These are phyloP conservation scores for Arbutus unedo DNA, from an alignment of 148 eudicot genomes.

Conservation along the genomic window DNA sequence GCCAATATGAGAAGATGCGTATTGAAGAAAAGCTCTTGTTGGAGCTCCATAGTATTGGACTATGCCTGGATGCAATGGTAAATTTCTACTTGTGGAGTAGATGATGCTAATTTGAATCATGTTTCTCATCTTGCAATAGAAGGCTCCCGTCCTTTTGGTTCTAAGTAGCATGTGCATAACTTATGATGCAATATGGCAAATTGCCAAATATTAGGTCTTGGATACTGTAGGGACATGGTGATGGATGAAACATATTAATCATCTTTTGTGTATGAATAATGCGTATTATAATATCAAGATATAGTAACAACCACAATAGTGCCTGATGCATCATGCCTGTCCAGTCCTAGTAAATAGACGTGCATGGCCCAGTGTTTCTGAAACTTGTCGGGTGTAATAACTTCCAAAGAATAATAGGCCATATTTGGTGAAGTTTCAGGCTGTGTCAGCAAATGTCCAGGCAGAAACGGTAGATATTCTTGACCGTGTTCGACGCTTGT, in stretches of 20 bases:
- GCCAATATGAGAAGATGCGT: constrained; percentile 58
- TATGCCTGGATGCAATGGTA: constrained; percentile 77
- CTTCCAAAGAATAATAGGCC: neutral
- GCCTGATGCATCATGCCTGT: neutral
- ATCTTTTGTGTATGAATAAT: neutral
- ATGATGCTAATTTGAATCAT: neutral
- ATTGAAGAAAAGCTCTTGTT: constrained; percentile 62
- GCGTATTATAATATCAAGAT: neutral
- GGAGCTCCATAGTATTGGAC: constrained; percentile 84
- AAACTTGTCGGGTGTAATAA: neutral
- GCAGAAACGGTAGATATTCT: neutral
- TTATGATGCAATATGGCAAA: neutral
- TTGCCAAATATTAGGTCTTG: neutral
- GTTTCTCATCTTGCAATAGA: constrained; percentile 12
- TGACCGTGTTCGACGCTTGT: neutral
- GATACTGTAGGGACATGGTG: neutral
- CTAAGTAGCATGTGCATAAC: neutral
- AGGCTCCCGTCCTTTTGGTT: neutral
- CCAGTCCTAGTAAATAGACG: neutral
- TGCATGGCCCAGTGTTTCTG: neutral
- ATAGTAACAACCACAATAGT: neutral
- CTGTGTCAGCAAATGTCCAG: neutral
- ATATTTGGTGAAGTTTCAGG: neutral
- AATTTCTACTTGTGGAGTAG: constrained; percentile 9
- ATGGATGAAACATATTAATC: neutral